Percentiles rank a stretch among this genome's conserved stretches.
phyloP scores from a whole-genome alignment of 176 grass and related monocot genomes.

The Paspalum notatum region DNA sequence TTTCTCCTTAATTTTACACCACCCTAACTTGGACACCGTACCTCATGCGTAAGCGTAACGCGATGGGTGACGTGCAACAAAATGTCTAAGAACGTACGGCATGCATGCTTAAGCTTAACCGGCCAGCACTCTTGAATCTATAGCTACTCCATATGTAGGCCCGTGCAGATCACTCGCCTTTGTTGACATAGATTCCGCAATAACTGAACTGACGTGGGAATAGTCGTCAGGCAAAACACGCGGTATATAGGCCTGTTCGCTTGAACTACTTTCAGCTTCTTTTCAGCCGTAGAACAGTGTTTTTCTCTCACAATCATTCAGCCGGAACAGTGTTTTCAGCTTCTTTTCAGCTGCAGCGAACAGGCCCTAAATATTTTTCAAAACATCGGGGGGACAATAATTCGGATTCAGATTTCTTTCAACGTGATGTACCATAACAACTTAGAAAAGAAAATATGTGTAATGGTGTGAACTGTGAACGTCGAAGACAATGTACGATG shows the following conservation, averaged over 20 bases:
- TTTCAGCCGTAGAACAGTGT: too few species aligned
- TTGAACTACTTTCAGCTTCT: too few species aligned
- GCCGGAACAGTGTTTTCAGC: too few species aligned
- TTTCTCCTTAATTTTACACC: not conserved
- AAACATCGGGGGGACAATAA: not conserved
- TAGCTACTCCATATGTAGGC: not conserved
- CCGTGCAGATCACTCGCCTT: not conserved
- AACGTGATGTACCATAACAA: not conserved
- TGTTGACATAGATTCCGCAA: too few species aligned
- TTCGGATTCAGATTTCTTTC: not conserved
- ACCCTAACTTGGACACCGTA: not conserved
- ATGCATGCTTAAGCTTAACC: too few species aligned
- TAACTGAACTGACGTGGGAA: too few species aligned
- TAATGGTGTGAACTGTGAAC: not conserved
- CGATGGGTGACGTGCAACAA: conserved; percentile 4
- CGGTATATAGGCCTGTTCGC: too few species aligned
- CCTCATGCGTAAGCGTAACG: not conserved
- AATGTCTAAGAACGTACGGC: not conserved
- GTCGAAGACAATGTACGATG: not conserved
- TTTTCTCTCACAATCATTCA: too few species aligned
- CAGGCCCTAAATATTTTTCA: not conserved
- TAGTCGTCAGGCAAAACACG: too few species aligned
- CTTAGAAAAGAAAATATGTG: not conserved
- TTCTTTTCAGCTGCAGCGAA: too few species aligned
- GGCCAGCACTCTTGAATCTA: not conserved